Base-by-base conservation (phyloP, 2,329 filamentous ascomycete species). In the Fonsecaea multimorphosa region DNA sequence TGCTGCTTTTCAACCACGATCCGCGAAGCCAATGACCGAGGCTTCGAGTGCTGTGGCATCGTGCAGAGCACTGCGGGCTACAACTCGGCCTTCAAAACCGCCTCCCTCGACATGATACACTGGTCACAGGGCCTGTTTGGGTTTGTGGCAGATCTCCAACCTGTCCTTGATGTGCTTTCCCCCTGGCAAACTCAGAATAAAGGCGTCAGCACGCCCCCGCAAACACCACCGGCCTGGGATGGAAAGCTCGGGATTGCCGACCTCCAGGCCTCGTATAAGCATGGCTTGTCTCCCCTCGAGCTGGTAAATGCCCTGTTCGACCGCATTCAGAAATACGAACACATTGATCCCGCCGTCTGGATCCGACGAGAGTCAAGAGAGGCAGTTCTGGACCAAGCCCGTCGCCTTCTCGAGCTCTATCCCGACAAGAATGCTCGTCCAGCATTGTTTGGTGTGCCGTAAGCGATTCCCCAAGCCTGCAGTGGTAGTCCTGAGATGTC, bases 1-100 rank as follows among this genome's bases (percentile, higher is more conserved):
- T 85, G 84, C 69, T 87, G 85, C 70, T 85, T 87, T 58, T 82
- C 82, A 8, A 84, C 83, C 0, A 85, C 84, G 0, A 77, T 85
- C 1, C 77, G 85, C 40, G 86, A 87, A 74, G 84, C 83, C 34
- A 85, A 84, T 64, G 86, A 87, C 70, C 81, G 86, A n/a, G 86
- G 86, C 0, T 87, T 86, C 68, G 84, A 87, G 71, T 86, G 83
- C 73, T 87, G 85, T 76, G 79, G 83, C 16, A 74, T 84, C 22
- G 76, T 75, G 6, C 80, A 84, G 70, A 83, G 79, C 67, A 81
- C 72, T 8, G 72, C 73, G 27, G 71, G 74, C 56, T 74, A 75
- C 75, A 72, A 79, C 27, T 44, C 70, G 6, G 61, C 68, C 3
- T 75, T 76, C 75, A 75, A 76, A 52, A 78, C 77, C 3, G 75